phyloP scores from a whole-genome alignment of 768 basidiomycete genomes.

The Auriscalpium orientale region DNA sequence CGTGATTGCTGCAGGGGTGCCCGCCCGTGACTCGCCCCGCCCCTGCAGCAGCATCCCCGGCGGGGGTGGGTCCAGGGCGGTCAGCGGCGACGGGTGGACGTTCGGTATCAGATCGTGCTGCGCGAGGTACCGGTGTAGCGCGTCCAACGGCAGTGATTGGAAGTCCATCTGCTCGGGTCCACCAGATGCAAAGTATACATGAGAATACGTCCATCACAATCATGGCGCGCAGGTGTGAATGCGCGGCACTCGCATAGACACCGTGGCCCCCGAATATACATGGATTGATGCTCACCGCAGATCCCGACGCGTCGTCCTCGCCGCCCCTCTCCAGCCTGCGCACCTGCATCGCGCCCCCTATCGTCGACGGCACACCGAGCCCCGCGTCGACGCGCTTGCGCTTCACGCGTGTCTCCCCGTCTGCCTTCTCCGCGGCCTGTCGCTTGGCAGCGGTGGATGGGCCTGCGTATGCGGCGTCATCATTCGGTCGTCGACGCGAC shows the following conservation, averaged over 20 bases:
- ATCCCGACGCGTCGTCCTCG: slow-evolving; percentile 2
- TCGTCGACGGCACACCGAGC: slow-evolving; percentile 12
- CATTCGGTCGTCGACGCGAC: slow-evolving; percentile 25
- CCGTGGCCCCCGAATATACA: neutral
- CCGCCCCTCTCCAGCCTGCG: slow-evolving; percentile 16
- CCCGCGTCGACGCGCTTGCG: slow-evolving; percentile 57
- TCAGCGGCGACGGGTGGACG: slow-evolving; percentile 64
- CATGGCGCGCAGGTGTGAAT: slow-evolving; percentile 9
- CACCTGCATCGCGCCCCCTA: slow-evolving; percentile 5
- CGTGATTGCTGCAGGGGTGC: slow-evolving; percentile 44
- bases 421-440: slow-evolving; percentile 56
- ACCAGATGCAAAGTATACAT: too few species aligned
- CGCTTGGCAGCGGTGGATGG: slow-evolving; percentile 37
- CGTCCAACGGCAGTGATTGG: slow-evolving; percentile 53
- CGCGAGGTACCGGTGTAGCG: slow-evolving; percentile 64
- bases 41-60: slow-evolving; percentile 54
- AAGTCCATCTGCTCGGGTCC: slow-evolving; percentile 58
- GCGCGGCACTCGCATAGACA: neutral
- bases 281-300: neutral
- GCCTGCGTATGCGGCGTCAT: slow-evolving; percentile 54
- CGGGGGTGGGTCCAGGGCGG: slow-evolving; percentile 60
- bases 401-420: slow-evolving; percentile 71
- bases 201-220: neutral
- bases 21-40: slow-evolving; percentile 34
- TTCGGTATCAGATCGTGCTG: slow-evolving; percentile 66